Conservation (phyloP, 169 alveolate species). For the Plasmodium ovale region DNA sequence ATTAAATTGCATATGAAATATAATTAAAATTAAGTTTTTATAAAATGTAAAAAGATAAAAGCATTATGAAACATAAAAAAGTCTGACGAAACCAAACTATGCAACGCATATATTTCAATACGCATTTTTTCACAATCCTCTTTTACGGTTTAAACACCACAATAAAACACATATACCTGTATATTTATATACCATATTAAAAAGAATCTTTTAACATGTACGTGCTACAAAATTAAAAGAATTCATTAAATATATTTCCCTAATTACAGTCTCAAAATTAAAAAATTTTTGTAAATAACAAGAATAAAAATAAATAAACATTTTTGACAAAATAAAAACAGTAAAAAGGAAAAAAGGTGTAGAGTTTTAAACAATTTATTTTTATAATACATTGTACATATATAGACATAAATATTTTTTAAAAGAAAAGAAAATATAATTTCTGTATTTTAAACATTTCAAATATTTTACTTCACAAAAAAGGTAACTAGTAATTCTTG, state of each 20-base stretch:
- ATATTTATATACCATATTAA: too few species aligned
- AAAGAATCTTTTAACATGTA: too few species aligned
- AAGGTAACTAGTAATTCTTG: conserved; percentile 4
- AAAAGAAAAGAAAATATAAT: conserved; percentile 17
- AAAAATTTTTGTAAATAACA: background rate
- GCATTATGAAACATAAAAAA: background rate
- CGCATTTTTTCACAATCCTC: too few species aligned
- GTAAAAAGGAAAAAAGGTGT: background rate
- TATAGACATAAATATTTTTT: conserved; percentile 17
- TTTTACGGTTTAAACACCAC: too few species aligned
- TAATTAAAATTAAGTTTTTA: background rate
- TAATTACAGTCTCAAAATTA: too few species aligned
- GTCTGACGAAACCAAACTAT: background rate
- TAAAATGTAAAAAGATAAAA: background rate
- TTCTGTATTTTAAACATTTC: background rate
- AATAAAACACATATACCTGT: too few species aligned
- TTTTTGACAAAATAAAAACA: conserved; percentile 20
- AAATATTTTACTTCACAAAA: background rate
- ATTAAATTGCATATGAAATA: background rate
- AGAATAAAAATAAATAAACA: background rate
- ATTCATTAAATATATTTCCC: too few species aligned
- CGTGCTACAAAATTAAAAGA: background rate
- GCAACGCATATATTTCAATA: background rate
- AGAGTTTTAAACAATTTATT: conserved; percentile 2
- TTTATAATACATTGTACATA: background rate